A percentile compares a stretch with the other conserved stretches of the same genome.
Evolutionary conservation across 2,329 filamentous ascomycete species (phyloP).

Genomic region (Fusarium albosuccineum): DNA sequence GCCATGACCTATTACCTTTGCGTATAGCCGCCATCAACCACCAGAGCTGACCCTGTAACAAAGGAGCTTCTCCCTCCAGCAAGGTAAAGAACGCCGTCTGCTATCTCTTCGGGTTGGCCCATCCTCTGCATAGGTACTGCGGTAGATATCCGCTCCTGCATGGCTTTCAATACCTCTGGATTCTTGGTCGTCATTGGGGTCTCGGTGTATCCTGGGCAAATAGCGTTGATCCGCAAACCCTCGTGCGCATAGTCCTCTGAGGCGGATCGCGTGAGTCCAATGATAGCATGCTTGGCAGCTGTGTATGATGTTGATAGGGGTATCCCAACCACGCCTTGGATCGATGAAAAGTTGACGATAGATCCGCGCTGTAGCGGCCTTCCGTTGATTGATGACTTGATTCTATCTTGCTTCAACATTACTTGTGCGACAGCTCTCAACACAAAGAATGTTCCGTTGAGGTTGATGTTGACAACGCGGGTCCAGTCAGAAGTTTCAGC

Average conservation of each 20-base stretch:
- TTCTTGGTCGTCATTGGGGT: slow-evolving; percentile 49
- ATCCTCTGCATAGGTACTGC: slow-evolving; percentile 48
- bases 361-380: slow-evolving; percentile 32
- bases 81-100: slow-evolving; percentile 47
- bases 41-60: slow-evolving; percentile 36
- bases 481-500: slow-evolving; percentile 55
- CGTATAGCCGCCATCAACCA: slow-evolving; percentile 38
- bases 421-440: slow-evolving; percentile 55
- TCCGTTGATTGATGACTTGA: slow-evolving; percentile 52
- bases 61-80: slow-evolving; percentile 41
- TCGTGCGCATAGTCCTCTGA: slow-evolving; percentile 58
- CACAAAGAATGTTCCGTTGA: slow-evolving; percentile 58
- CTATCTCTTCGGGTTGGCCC: slow-evolving; percentile 47
- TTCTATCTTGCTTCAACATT: slow-evolving; percentile 59
- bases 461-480: slow-evolving; percentile 56
- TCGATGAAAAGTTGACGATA: slow-evolving; percentile 38
- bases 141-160: slow-evolving; percentile 36
- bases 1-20: slow-evolving; percentile 22
- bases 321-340: slow-evolving; percentile 35
- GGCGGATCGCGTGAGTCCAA: slow-evolving; percentile 47
- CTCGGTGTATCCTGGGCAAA: slow-evolving; percentile 50
- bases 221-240: slow-evolving; percentile 55
- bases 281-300: slow-evolving; percentile 35
- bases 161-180: slow-evolving; percentile 46
- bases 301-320: slow-evolving; percentile 37